Base-by-base conservation (phyloP, 2,329 filamentous ascomycete species). In the Botrytis tulipae region DNA sequence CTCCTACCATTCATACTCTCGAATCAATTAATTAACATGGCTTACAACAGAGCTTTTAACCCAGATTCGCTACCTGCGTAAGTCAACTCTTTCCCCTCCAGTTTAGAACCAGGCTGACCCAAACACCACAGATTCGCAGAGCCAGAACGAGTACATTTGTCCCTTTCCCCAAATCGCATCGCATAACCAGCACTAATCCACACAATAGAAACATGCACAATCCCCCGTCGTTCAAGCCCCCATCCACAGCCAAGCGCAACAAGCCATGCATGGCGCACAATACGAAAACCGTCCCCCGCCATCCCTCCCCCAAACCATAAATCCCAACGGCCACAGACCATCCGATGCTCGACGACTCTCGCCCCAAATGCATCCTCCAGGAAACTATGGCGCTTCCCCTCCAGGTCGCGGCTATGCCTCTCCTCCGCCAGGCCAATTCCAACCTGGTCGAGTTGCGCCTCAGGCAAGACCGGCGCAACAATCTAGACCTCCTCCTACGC, bases 51-150 rank as follows among this genome's bases (percentile, higher is more conserved):
- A 82, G 89, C 92, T 73, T 96, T 94, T 85, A 97, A 99, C 83
- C 95, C 95, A 48, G 95, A 99, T 86, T 93, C 94, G 82, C 90
- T 99, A 76, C 95, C 95, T 81, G 94, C 94, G 92, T 96, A 87
- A 85, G 91, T 84, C 71, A 61, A 66, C 22, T 60, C 54, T 63
- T 59, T 73, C 46, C 35, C 74, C 75, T 54, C 46, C 16, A 48
- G 70, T 22, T 32, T 54, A 70, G 62, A 72, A 66, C 73, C 63
- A 46, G 75, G 71, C 74, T 77, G 72, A 75, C 57, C 63, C 35
- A 14, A 40, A n/a, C 73, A 70, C 74, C 65, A 70, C 77, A 87
- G 86, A 77, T 87, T 87, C 78, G 85, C 86, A 76, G 85, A 87
- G 78, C 86, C 86, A 67, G 86, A 87, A 75, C 77, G 80, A 74